Conservation (phyloP, 192 early-diverging fungal genomes). For the Podila epicladia region DNA sequence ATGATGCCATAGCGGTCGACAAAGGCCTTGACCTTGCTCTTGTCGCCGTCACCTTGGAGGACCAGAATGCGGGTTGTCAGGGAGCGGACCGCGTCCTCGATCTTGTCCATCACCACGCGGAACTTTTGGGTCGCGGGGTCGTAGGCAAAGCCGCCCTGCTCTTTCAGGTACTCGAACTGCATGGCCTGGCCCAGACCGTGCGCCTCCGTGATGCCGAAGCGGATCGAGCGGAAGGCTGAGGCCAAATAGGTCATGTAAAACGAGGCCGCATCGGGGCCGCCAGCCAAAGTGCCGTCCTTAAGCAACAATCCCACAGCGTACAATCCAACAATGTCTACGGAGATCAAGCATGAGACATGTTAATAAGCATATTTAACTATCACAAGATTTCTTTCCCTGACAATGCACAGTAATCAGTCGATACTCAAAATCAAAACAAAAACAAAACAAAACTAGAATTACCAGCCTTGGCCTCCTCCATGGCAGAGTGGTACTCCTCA, state of each 20-base stretch:
- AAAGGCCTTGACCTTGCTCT: constrained; percentile 66
- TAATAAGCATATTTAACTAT: too few relatives aligned
- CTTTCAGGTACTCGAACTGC: constrained; percentile 74
- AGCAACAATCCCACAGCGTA: constrained; percentile 71
- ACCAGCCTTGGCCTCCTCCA: constrained; percentile 84
- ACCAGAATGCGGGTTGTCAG: constrained; percentile 73
- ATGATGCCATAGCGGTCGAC: constrained; percentile 62
- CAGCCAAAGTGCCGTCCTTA: constrained; percentile 64
- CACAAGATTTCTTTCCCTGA: too few relatives aligned
- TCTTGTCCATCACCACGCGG: constrained; percentile 67
- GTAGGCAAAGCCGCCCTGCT: constrained; percentile 70
- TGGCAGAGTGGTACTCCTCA: constrained; percentile 74
- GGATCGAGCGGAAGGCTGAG: constrained; percentile 75
- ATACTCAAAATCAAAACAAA: not conserved
- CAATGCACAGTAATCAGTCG: not conserved
- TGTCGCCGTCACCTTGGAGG: constrained; percentile 78
- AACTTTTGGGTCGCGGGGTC: constrained; percentile 54
- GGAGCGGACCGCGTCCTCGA: constrained; percentile 63
- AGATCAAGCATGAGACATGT: not conserved
- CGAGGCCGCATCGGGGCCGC: constrained; percentile 61
- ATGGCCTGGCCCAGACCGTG: constrained; percentile 79
- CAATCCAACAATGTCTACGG: constrained; percentile 69
- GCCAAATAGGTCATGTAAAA: constrained; percentile 81
- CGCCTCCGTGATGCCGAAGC: constrained; percentile 76
- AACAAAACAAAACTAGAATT: not conserved